Percentiles rank a stretch among this genome's conserved stretches.
These are phyloP conservation scores for Aplosporella prunicola DNA, from an alignment of 2,329 filamentous ascomycete genomes.

Conservation along the genomic window DNA sequence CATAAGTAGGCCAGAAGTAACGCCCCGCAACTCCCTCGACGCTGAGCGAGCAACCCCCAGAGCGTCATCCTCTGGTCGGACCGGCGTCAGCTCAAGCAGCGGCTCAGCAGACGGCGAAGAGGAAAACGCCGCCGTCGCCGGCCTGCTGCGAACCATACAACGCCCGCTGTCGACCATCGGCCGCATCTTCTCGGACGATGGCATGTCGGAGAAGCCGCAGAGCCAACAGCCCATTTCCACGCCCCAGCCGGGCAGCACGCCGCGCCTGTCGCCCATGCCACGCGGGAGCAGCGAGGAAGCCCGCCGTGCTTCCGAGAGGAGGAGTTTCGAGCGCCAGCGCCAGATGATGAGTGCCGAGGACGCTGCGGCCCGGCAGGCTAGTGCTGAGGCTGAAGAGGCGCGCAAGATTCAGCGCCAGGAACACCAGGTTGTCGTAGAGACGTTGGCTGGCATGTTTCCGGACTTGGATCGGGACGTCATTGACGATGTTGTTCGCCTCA, in stretches of 20 bases:
- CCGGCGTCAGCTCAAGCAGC: constrained; percentile 11
- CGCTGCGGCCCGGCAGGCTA: constrained; percentile 80
- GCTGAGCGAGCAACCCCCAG: constrained; percentile 48
- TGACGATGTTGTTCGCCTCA: constrained; percentile 90
- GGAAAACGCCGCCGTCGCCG: constrained; percentile 65
- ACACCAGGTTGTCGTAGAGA: constrained; percentile 87
- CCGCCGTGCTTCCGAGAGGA: constrained; percentile 13
- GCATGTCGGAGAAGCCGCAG: constrained; percentile 17
- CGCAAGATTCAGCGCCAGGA: constrained; percentile 73
- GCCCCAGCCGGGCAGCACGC: constrained; percentile 38
- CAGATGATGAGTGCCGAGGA: constrained; percentile 61
- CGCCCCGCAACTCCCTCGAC: constrained; percentile 50
- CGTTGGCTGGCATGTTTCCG: constrained; percentile 91
- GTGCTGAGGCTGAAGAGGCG: constrained; percentile 80
- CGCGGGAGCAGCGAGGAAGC: constrained; percentile 31
- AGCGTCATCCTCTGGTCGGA: constrained; percentile 38
- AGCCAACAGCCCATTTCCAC: constrained; percentile 29
- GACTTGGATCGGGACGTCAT: constrained; percentile 90
- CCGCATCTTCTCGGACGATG: constrained; percentile 79
- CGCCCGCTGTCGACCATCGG: constrained; percentile 84
- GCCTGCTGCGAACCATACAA: constrained; percentile 82
- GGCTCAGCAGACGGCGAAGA: constrained; percentile 49
- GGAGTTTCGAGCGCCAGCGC: constrained; percentile 17
- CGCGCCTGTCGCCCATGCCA: constrained; percentile 41
- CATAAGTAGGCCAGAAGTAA: constrained; percentile 47